phyloP scores from a whole-genome alignment of 768 basidiomycete species.

The Crepidotus variabilis region DNA sequence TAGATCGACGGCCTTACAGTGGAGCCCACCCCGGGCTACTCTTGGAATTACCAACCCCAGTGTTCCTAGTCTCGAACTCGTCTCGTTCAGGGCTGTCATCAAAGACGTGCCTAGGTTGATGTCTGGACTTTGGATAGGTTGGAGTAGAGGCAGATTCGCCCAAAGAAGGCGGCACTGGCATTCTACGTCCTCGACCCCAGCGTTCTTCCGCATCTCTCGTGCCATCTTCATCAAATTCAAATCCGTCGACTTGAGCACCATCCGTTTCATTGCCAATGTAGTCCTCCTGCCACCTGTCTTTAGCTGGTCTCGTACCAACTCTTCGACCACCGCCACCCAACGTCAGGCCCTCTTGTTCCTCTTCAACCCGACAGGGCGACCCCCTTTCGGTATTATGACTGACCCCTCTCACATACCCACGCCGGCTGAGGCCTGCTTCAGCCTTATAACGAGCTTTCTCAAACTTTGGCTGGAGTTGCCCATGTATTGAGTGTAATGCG shows the following conservation, averaged over 20 bases:
- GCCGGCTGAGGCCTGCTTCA: conserved; percentile 59
- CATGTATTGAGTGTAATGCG: conserved; percentile 8
- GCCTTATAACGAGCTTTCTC: conserved; percentile 70
- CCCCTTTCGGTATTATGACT: background rate
- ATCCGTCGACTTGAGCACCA: background rate
- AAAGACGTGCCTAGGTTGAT: background rate
- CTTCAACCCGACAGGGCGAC: background rate
- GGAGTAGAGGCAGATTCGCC: background rate
- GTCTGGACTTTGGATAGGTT: background rate
- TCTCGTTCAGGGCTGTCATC: background rate
- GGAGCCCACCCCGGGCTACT: background rate
- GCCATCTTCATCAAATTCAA: background rate
- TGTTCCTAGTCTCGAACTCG: background rate
- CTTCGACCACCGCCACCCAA: background rate
- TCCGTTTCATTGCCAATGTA: background rate
- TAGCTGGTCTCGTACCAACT: background rate
- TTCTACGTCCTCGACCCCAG: background rate
- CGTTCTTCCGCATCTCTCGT: background rate
- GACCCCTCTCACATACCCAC: conserved; percentile 36
- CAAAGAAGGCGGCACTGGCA: background rate
- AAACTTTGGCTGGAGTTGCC: conserved; percentile 45
- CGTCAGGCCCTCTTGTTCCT: conserved; percentile 4
- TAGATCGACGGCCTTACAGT: background rate
- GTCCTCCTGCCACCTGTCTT: background rate
- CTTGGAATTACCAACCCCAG: background rate